Evolutionary conservation across 176 grass and related monocot genomes (phyloP), one percentile per base, ranked within the genome.

Genomic region (Oryza coarctata): DNA sequence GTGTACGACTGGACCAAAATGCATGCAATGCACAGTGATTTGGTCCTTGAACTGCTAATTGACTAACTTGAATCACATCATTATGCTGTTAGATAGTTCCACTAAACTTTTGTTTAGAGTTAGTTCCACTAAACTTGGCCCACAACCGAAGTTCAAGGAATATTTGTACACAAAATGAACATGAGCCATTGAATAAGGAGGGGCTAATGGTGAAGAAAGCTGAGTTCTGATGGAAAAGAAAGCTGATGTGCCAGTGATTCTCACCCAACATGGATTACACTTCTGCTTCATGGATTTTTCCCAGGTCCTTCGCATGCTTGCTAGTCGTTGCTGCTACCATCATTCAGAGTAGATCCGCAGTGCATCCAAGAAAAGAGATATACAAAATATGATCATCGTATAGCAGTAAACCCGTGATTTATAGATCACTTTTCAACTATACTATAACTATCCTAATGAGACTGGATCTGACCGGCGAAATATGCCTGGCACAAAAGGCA

Each of bases 51-150:
- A 26, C 32, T 57, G 69, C 17, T 13, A 34, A 50, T 10, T 27
- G 28, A 12, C 20, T 27, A 20, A 7, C 20, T 29, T 47, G 22
- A 8, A 17, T 77, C 44, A 4, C 61, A 83, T 83, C 80, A 84
- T 84, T 23, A 12, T 17, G 74, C 35, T 12, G 40, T 74, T 60
- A 23, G 75, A 80, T 73, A 35, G 73, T 83, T 77, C 27, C 4
- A 25, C 18, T 57, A 57, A 57, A 57, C 52, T 57, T 72, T 57
- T 22, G n/a, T 22, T n/a, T 57, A n/a, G 52, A 11, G 50, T 0
- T 14, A 68, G 70, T 74, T 83, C 70, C 86, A 88, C 86, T 78
- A 57, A 44, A 22, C 44, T 78, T 72, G 80, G 74, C 39, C 0
- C 73, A 29, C 65, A 29, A 0, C 38, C 27, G 15, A 41, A 79